Base-by-base conservation (phyloP, 352 stramenopile genomes). In the Phytophthora pistaciae region DNA sequence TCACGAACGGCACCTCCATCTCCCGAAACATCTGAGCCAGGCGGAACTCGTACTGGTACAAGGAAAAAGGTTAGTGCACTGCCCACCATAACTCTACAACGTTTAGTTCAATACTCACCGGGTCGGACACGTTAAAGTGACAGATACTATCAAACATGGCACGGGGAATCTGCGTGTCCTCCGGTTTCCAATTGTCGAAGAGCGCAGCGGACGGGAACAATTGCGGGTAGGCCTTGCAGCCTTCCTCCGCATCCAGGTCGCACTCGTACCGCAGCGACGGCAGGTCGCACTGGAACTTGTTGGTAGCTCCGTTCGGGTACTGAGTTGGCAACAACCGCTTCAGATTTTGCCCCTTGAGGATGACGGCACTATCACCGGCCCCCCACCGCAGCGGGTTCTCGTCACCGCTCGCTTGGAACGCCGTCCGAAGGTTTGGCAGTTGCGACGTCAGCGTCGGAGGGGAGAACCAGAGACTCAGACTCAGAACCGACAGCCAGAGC, bases 1-100 rank as follows among this genome's bases (percentile, higher is more conserved):
- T 71, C 16, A 99, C 85, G 78, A 99, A 99, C 7, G 97, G 97
- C 38, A 99, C 82, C 68, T 99, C 96, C 68, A 91, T 92, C 27
- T 95, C 75, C 21, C 95, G 81, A 73, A 97, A 94, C 25, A 96
- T 87, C 67, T 98, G 95, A 48, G 85, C 78, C 40, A 97, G 74
- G 52, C 98, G 85, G 5, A 90, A 88, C 27, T 91, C 74, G 77
- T 97, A 85, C 79, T 68, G n/a, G n/a, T n/a, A 62, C 14, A 46
- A 36, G 61, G 53, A 27, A 66, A 44, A 29, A 6, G 10, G 38
- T 49, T 18, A 18, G 36, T 16, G 5, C 36, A 42, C 14, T 21
- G 6, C 42, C 42, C 21, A 23, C 42, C 18, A 49, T 5, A 49
- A 21, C 42, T 10, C 42, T 1, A 7, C 36, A 42, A 42, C 36